Evolutionary conservation across 805 yeast species (phyloP), one percentile per base, ranked within the genome.

Genomic region (Yarrowia hollandica): DNA sequence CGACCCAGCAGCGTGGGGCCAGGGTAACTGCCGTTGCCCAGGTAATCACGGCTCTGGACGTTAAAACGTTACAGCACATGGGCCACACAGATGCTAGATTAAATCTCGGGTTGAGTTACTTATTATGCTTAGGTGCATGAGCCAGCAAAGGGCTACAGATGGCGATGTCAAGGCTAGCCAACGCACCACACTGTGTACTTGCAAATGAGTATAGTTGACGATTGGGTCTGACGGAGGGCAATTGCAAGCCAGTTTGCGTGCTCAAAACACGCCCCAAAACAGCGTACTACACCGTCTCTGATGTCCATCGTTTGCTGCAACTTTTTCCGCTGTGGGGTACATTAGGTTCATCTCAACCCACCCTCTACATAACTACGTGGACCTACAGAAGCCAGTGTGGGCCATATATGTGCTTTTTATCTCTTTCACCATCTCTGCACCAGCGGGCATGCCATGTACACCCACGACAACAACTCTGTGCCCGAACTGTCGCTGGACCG

Each of bases 251-350:
- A n/a, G n/a, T n/a, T n/a, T n/a, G n/a, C n/a, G n/a, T n/a, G n/a
- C n/a, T n/a, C n/a, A n/a, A n/a, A n/a, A n/a, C n/a, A n/a, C n/a
- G n/a, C n/a, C n/a, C n/a, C n/a, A n/a, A n/a, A n/a, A n/a, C n/a
- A n/a, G n/a, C n/a, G n/a, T n/a, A n/a, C n/a, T n/a, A n/a, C n/a
- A n/a, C n/a, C n/a, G n/a, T n/a, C n/a, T n/a, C n/a, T n/a, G n/a
- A n/a, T n/a, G n/a, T 22, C 28, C 19, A 35, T 35, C 44, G 10
- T 8, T 25, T 41, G 22, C 35, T 48, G 55, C 55, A 48, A 31
- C 39, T 48, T 48, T 48, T 48, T 48, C 55, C 55, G 54, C 38
- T 48, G 55, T 48, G 55, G 55, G 55, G 55, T 48, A 48, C 55
- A 48, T 48, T 48, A 48, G 30, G 55, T 48, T 48, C 55, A 48